Evolutionary conservation across 192 early-diverging fungal genomes (phyloP).

Genomic region (Coemansia erecta): DNA sequence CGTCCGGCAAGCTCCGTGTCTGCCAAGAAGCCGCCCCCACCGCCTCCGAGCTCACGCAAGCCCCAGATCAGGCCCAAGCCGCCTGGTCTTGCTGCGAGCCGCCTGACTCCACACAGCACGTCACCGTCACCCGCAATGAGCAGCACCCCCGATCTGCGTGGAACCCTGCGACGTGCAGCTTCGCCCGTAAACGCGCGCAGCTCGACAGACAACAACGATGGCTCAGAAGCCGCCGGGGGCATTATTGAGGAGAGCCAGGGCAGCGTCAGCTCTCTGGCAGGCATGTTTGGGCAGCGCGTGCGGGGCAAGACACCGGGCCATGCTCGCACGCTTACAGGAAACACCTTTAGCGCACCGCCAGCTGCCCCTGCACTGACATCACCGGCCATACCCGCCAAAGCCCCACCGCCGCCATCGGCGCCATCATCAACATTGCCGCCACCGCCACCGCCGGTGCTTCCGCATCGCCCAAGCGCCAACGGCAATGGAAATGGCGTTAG

Average conservation of each 20-base stretch:
- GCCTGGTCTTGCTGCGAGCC: conserved; percentile 15
- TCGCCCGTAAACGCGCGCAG: conserved; percentile 18
- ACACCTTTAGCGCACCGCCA: conserved; percentile 13
- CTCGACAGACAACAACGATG: conserved; percentile 17
- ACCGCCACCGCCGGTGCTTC: conserved; percentile 23
- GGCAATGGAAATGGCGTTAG: background rate
- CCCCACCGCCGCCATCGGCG: conserved; percentile 18
- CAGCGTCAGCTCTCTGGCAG: conserved; percentile 49
- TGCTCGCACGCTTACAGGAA: conserved; percentile 5
- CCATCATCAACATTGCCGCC: conserved; percentile 20
- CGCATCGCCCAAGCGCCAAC: conserved; percentile 5
- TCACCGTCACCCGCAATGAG: conserved; percentile 19
- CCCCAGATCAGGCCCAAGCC: conserved; percentile 45
- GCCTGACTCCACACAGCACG: conserved; percentile 16
- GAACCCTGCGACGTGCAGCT: conserved; percentile 12
- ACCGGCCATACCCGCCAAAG: conserved; percentile 3
- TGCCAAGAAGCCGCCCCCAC: conserved; percentile 39
- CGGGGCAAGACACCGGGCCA: conserved; percentile 19
- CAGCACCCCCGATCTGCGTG: conserved; percentile 18
- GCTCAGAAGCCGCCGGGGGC: conserved; percentile 11
- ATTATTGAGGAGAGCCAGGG: conserved; percentile 49
- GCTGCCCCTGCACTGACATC: conserved; percentile 22
- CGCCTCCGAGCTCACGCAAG: conserved; percentile 43
- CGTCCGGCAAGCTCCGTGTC: conserved; percentile 30
- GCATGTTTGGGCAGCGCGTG: conserved; percentile 49